Conservation (phyloP, 2,329 filamentous ascomycete species). For the Alternaria dauci region DNA sequence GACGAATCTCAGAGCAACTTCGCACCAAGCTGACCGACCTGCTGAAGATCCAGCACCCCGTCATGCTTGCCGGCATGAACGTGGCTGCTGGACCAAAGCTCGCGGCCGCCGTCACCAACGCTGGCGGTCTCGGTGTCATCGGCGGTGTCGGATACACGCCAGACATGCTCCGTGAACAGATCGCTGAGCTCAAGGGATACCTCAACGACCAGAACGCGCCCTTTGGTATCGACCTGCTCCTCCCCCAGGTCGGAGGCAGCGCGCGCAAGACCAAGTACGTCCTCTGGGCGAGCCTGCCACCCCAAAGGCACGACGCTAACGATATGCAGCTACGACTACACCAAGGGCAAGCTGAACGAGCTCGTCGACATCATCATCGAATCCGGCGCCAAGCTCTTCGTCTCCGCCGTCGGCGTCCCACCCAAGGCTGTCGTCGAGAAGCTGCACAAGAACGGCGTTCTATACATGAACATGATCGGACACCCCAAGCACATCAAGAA, state of each 20-base stretch:
- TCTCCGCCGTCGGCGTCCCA: slow-evolving; percentile 94
- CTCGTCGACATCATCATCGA: slow-evolving; percentile 93
- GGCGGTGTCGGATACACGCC: slow-evolving; percentile 96
- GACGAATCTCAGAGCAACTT: slow-evolving; percentile 73
- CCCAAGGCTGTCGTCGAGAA: slow-evolving; percentile 88
- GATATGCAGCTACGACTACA: slow-evolving; percentile 89
- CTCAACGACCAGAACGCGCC: slow-evolving; percentile 90
- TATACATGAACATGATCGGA: slow-evolving; percentile 99
- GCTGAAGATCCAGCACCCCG: slow-evolving; percentile 95
- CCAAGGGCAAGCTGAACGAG: slow-evolving; percentile 95
- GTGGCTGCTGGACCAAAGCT: slow-evolving; percentile 96
- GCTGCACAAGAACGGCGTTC: slow-evolving; percentile 84
- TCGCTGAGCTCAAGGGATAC: slow-evolving; percentile 90
- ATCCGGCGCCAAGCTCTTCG: slow-evolving; percentile 89
- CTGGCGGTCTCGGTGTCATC: slow-evolving; percentile 94
- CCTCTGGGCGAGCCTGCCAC: not conserved
- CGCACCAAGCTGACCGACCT: slow-evolving; percentile 94
- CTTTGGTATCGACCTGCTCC: slow-evolving; percentile 91
- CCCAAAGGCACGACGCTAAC: slow-evolving; percentile 10
- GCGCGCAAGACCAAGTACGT: slow-evolving; percentile 91
- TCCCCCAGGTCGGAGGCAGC: slow-evolving; percentile 92
- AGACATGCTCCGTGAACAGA: slow-evolving; percentile 95
- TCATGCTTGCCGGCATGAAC: slow-evolving; percentile 98
- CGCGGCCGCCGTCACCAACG: slow-evolving; percentile 95
- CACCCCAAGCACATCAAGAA: slow-evolving; percentile 99